Conservation (phyloP, 805 yeast species). For the Teunomyces funiuensis region DNA sequence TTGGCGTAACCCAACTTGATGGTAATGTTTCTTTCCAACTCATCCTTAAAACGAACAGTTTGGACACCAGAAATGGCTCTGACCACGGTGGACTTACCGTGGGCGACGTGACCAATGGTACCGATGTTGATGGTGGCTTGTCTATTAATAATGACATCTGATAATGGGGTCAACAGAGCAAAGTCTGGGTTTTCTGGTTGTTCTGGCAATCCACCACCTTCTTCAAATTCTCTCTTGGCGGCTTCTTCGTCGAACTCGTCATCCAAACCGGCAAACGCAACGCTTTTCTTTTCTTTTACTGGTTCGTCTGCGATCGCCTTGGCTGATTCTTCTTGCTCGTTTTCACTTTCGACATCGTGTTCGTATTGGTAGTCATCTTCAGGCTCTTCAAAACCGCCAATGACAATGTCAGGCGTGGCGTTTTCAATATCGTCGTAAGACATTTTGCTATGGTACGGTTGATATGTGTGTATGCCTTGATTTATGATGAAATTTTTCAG, state of each 20-base stretch:
- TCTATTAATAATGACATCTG: constrained; percentile 95
- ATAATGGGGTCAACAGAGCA: constrained; percentile 74
- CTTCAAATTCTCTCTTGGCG: constrained; percentile 84
- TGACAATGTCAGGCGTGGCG: constrained; percentile 81
- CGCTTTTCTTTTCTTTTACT: constrained; percentile 59
- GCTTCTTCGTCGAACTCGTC: constrained; percentile 72
- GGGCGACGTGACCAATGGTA: constrained; percentile 95
- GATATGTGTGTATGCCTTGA: constrained; percentile 3
- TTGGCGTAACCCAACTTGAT: constrained; percentile 98
- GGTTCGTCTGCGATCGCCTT: constrained; percentile 40
- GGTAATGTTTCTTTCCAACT: constrained; percentile 97
- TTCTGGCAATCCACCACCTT: constrained; percentile 97
- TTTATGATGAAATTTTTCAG: constrained; percentile 9
- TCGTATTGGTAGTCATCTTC: constrained; percentile 49
- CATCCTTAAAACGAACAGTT: constrained; percentile 98
- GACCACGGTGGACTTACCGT: constrained; percentile 91
- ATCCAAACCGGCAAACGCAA: constrained; percentile 72
- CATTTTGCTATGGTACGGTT: constrained; percentile 39
- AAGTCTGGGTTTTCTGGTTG: constrained; percentile 92
- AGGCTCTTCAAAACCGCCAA: constrained; percentile 51
- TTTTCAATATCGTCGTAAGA: constrained; percentile 77
- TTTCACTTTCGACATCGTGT: constrained; percentile 46
- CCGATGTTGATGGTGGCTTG: constrained; percentile 99
- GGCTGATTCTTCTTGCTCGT: constrained; percentile 41
- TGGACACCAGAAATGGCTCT: constrained; percentile 98